Evolutionary conservation across 2,329 filamentous ascomycete genomes (phyloP).

Genomic region (Geosmithia morbida): DNA sequence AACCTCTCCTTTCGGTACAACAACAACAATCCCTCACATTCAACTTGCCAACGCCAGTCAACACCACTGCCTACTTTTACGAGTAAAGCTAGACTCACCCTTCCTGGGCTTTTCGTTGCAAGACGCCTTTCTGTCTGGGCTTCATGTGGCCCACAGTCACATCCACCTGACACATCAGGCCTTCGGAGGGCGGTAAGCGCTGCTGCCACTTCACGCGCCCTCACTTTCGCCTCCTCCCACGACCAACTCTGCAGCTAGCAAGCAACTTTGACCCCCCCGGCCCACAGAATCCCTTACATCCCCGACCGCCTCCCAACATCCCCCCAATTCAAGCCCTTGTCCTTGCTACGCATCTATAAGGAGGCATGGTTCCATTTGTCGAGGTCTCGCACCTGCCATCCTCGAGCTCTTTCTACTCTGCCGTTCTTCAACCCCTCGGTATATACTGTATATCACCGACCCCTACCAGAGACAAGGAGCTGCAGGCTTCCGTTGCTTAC

Average conservation of each 20-base stretch:
- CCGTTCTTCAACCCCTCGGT: slow-evolving; percentile 63
- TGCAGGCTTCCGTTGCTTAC: background rate
- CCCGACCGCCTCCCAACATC: background rate
- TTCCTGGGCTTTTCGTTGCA: background rate
- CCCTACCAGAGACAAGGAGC: background rate
- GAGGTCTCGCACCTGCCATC: slow-evolving; percentile 65
- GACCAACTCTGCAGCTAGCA: background rate
- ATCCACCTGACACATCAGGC: background rate
- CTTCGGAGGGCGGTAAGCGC: slow-evolving; percentile 1
- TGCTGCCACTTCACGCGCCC: background rate
- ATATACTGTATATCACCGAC: slow-evolving; percentile 40
- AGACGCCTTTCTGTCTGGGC: background rate
- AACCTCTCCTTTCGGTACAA: background rate
- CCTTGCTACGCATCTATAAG: slow-evolving; percentile 1
- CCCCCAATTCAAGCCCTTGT: background rate
- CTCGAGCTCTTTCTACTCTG: slow-evolving; percentile 72
- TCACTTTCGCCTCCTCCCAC: background rate
- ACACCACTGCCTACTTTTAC: background rate
- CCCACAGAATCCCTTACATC: background rate
- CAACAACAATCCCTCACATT: too few species aligned
- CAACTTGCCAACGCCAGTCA: background rate
- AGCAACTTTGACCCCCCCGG: background rate
- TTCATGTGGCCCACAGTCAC: slow-evolving; percentile 1
- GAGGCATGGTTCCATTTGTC: slow-evolving; percentile 25
- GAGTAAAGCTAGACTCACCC: background rate